Evolutionary conservation across 176 grass and related monocot genomes (phyloP).

Genomic region (Ananas comosus): DNA sequence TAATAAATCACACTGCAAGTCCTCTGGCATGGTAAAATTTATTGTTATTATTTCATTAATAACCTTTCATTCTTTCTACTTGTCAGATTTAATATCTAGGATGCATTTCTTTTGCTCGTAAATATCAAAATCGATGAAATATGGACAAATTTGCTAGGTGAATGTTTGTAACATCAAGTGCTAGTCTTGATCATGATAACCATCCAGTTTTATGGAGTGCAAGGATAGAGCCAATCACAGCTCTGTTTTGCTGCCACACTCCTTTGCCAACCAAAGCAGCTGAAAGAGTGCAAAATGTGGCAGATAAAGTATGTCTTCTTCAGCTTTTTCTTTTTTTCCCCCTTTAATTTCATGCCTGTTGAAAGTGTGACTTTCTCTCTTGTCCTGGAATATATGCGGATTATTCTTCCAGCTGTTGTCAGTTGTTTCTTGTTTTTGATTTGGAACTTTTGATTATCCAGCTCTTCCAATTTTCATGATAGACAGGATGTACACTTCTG

Average conservation of each 20-base stretch:
- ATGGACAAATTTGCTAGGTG: conserved; percentile 2
- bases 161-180: conserved; percentile 22
- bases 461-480: too few relatives aligned
- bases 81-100: not conserved
- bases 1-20: conserved; percentile 84
- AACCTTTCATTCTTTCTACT: conserved; percentile 1
- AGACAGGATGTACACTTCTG: too few relatives aligned
- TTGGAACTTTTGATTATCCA: too few relatives aligned
- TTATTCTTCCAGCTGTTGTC: too few relatives aligned
- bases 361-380: too few relatives aligned
- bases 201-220: conserved; percentile 99
- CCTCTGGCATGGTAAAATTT: conserved; percentile 80
- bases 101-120: not conserved
- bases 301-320: conserved; percentile 46
- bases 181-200: conserved; percentile 53
- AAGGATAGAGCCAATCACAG: conserved; percentile 68
- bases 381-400: too few relatives aligned
- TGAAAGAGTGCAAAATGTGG: conserved; percentile 61
- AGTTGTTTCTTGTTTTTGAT: too few relatives aligned
- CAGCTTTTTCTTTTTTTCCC: conserved; percentile 3
- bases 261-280: conserved; percentile 65
- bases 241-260: conserved; percentile 78
- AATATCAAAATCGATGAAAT: conserved; percentile 2
- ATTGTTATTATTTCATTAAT: conserved; percentile 5
- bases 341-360: too few relatives aligned